A percentile compares a stretch with the other conserved stretches of the same genome.
These are phyloP conservation scores for Populus simonii DNA, from an alignment of 345 rosid species.

Conservation along the genomic window DNA sequence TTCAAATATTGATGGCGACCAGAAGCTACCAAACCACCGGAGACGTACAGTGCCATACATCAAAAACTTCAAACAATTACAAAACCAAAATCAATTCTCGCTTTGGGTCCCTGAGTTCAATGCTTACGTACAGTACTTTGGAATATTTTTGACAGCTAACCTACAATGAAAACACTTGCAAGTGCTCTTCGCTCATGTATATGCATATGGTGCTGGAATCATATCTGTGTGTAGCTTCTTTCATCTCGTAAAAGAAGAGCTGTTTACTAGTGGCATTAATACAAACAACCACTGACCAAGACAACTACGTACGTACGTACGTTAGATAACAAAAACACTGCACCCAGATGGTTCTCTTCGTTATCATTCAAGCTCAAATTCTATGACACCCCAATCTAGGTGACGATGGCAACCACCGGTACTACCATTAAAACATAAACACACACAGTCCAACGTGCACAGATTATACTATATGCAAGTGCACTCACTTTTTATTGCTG, in stretches of 20 bases:
- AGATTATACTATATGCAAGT: too few species aligned
- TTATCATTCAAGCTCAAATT: background rate
- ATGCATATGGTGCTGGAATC: background rate
- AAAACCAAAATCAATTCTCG: too few species aligned
- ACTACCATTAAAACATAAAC: too few species aligned
- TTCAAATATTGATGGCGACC: too few species aligned
- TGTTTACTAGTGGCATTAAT: background rate
- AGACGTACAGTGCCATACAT: too few species aligned
- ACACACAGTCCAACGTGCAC: too few species aligned
- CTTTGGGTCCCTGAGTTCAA: too few species aligned
- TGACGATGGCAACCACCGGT: too few species aligned
- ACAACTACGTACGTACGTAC: background rate
- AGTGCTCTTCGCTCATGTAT: background rate
- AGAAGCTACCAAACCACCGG: too few species aligned
- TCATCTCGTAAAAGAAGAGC: background rate
- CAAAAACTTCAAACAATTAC: too few species aligned
- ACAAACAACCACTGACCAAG: background rate
- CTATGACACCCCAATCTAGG: too few species aligned
- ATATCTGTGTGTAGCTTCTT: background rate
- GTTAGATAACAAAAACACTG: background rate
- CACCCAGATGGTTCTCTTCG: background rate
- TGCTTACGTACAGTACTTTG: conserved; percentile 31
- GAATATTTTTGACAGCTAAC: conserved; percentile 2
- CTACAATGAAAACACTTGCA: background rate
- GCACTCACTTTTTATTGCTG: too few species aligned